Base-by-base conservation (phyloP, 495 filamentous ascomycete genomes). In the Xylaria cubensis region DNA sequence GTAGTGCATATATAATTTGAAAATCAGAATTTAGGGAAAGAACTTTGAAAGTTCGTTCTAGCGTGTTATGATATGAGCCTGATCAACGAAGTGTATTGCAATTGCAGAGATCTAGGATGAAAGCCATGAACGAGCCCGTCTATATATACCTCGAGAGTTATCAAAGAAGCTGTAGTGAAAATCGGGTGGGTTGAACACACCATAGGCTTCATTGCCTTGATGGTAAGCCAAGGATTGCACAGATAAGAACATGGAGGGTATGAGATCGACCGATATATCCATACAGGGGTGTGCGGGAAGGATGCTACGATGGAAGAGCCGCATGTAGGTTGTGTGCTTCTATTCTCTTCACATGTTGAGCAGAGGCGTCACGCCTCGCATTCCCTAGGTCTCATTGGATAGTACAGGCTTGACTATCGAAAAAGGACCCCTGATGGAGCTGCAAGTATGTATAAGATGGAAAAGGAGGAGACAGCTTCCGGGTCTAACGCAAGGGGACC, bases 201-300 rank as follows among this genome's bases (percentile, higher is more conserved):
- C 44, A 26, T 64, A 39, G 19, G 10, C 56, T 63, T 51, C 7
- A 42, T 24, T 24, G n/a, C 32, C 44, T n/a, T n/a, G 41, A 21
- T 50, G 32, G 29, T 42, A 63, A 50, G 24, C 46, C 53, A 19
- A 26, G 15, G n/a, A 12, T 13, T 19, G 13, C 39, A 53, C 56
- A 70, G 68, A 63, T 64, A 70, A 70, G 67, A 58, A 13, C 9
- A 48, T 69, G 67, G 55, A 69, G 42, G 39, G 32, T 15, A 56
- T 69, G 10, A 32, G 21, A 46, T 62, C 41, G 50, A n/a, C 24
- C 32, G 39, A 46, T 46, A 70, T 46, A 62, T 12, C 41, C 39
- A 19, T 44, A 63, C 68, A 51, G 46, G 55, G 46, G 44, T 32
- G 46, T 62, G 44, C 41, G 53, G 39, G 26, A 46, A 21, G 9